Percentiles rank a stretch among this genome's conserved stretches.
Conservation (phyloP, 2,329 filamentous ascomycete genomes). For the Drechslerella stenobrocha region DNA sequence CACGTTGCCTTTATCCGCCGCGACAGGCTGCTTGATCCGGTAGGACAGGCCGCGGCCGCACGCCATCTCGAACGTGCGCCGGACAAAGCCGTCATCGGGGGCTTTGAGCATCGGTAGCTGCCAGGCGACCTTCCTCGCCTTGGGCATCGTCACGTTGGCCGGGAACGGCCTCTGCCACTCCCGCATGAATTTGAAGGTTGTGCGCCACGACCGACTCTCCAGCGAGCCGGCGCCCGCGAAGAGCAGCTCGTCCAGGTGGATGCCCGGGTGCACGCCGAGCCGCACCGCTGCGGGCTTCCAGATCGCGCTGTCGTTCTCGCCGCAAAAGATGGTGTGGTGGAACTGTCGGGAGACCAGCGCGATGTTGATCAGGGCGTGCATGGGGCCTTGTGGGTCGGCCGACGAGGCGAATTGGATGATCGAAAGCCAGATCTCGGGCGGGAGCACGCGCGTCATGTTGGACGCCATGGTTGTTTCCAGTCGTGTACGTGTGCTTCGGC, state of each 20-base stretch:
- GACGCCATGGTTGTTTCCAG: background rate
- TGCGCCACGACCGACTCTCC: constrained; percentile 51
- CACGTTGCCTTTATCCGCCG: constrained; percentile 40
- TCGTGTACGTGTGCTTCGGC: no score
- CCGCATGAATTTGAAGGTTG: constrained; percentile 51
- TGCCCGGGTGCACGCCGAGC: constrained; percentile 50
- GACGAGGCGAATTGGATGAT: constrained; percentile 45
- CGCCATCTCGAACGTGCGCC: constrained; percentile 48
- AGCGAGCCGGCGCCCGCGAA: constrained; percentile 51
- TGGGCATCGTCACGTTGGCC: constrained; percentile 47
- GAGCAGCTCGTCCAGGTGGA: constrained; percentile 50
- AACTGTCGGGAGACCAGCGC: constrained; percentile 50
- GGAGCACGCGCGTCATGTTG: constrained; percentile 23
- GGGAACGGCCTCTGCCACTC: constrained; percentile 51
- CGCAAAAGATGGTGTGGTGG: constrained; percentile 52
- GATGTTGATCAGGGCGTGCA: constrained; percentile 49
- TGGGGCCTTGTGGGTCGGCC: constrained; percentile 16
- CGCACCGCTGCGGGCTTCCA: constrained; percentile 51
- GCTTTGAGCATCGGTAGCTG: constrained; percentile 49
- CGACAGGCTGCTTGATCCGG: constrained; percentile 40
- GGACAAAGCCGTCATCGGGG: constrained; percentile 47
- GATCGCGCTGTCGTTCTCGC: constrained; percentile 51
- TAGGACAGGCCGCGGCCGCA: constrained; percentile 43
- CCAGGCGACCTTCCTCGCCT: constrained; percentile 45
- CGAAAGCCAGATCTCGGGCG: constrained; percentile 44